phyloP scores from a whole-genome alignment of 768 basidiomycete genomes.

The Russula lepida region DNA sequence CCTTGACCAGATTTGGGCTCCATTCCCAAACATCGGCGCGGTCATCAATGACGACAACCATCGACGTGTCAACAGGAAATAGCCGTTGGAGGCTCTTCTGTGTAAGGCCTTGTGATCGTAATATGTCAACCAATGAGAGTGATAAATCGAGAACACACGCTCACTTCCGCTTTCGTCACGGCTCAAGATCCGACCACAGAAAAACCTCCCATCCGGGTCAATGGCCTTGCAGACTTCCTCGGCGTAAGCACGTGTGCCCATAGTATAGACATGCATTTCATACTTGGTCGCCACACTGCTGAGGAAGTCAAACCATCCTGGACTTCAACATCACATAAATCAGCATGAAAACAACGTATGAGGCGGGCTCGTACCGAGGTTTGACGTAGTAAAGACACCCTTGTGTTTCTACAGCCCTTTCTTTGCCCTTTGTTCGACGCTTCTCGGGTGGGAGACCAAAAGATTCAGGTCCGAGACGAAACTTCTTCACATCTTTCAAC shows the following conservation, averaged over 20 bases:
- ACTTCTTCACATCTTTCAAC: conserved; percentile 82
- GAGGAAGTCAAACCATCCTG: conserved; percentile 79
- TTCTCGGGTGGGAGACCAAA: conserved; percentile 39
- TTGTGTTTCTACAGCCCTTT: conserved; percentile 58
- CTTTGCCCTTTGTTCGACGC: conserved; percentile 46
- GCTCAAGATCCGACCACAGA: conserved; percentile 82
- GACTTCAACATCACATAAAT: conserved; percentile 35
- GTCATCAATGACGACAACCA: conserved; percentile 99
- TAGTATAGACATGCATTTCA: conserved; percentile 99
- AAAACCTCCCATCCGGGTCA: conserved; percentile 79
- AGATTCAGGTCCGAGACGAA: conserved; percentile 75
- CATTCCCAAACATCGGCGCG: conserved; percentile 98
- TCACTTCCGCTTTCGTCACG: conserved; percentile 95
- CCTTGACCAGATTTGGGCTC: conserved; percentile 94
- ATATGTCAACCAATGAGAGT: background rate
- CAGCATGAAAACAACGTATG: conserved; percentile 5
- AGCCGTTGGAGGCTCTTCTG: conserved; percentile 87
- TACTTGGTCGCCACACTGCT: conserved; percentile 64
- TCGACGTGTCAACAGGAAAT: conserved; percentile 95
- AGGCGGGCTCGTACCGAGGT: conserved; percentile 59
- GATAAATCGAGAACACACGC: conserved; percentile 25
- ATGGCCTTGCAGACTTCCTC: conserved; percentile 91
- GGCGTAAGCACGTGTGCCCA: conserved; percentile 97
- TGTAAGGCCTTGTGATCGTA: conserved; percentile 31
- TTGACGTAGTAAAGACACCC: conserved; percentile 98